Base-by-base conservation (phyloP, 352 stramenopile species). In the Globisporangium okanoganense region DNA sequence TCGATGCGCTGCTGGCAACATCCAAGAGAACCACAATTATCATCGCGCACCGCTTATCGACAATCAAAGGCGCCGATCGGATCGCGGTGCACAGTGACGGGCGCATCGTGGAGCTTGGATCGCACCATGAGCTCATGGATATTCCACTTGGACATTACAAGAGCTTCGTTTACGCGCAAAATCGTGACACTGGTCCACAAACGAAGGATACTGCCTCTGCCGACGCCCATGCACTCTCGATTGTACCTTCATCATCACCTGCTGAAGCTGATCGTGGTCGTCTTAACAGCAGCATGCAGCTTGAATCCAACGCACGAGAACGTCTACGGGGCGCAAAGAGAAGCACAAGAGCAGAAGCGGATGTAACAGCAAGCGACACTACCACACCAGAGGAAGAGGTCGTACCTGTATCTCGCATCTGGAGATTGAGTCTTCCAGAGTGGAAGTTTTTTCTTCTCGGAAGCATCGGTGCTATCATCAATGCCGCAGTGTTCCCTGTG, bases 81-180 rank as follows among this genome's bases (percentile, higher is more conserved):
- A 99, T 99, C 57, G 85, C 95, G n/a, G 96, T 99, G 14, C 76
- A 99, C 58, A 73, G 94, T 18, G 71, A 88, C 18, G 97, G 97
- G 6, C 64, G 62, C 24, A 91, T 99, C n/a, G 82, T 96, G 5
- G 96, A 99, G 67, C 66, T 88, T 10, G 97, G 96, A 3, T 96
- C 85, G 7, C 96, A 99, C 66, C 71, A 89, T 8, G 85, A 98
- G 52, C 76, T 99, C 18, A 67, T 98, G 56, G 22, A 33, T 8
- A 70, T 83, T 8, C 18, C 60, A 1, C 48, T 72, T 35, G 78
- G 80, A 12, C 71, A 77, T n/a, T 90, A 90, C 57, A 68, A 67
- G 4, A 61, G 25, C 20, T 56, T 90, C 5, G 71, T 88, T 2
- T 14, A 56, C 50, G 60, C 40, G 61, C 69, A 55, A 49, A 51